Conservation (phyloP, 352 stramenopile genomes). For the Pythium graminicola region DNA sequence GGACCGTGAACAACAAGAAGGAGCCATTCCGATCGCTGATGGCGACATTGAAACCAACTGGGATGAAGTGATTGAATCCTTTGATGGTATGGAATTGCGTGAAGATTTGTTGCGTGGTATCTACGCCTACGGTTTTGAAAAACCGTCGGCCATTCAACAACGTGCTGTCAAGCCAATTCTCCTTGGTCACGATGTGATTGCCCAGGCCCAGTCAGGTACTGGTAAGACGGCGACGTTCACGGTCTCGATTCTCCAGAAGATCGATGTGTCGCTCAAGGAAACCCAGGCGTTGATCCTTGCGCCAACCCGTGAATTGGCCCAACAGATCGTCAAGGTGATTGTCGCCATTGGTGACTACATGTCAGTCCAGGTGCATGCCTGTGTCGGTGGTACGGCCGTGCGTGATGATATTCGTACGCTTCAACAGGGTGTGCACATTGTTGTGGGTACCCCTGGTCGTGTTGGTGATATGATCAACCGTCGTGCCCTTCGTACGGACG, state of each 20-base stretch:
- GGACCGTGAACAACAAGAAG: conserved; percentile 59
- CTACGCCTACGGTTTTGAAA: conserved; percentile 94
- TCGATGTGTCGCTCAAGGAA: conserved; percentile 44
- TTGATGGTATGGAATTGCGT: conserved; percentile 89
- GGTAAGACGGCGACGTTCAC: conserved; percentile 99
- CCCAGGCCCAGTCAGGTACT: conserved; percentile 93
- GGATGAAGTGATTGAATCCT: conserved; percentile 89
- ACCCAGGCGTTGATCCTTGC: conserved; percentile 92
- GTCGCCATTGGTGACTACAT: conserved; percentile 95
- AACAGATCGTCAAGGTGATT: conserved; percentile 97
- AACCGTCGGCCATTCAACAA: conserved; percentile 93
- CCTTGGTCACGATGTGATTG: conserved; percentile 96
- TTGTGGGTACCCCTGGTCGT: conserved; percentile 97
- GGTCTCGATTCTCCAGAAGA: conserved; percentile 92
- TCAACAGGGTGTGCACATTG: conserved; percentile 96
- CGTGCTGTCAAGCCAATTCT: conserved; percentile 93
- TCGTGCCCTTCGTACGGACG: conserved; percentile 90
- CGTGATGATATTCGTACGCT: conserved; percentile 94
- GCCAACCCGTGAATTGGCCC: conserved; percentile 88
- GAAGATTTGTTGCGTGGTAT: conserved; percentile 94
- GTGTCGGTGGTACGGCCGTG: conserved; percentile 94
- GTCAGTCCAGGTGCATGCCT: conserved; percentile 95
- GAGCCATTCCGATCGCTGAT: conserved; percentile 76
- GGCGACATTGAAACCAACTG: conserved; percentile 98
- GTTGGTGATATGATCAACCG: conserved; percentile 99